Evolutionary conservation across 352 stramenopile genomes (phyloP), one percentile per base, ranked within the genome.

Genomic region (Globisporangium viniferum): DNA sequence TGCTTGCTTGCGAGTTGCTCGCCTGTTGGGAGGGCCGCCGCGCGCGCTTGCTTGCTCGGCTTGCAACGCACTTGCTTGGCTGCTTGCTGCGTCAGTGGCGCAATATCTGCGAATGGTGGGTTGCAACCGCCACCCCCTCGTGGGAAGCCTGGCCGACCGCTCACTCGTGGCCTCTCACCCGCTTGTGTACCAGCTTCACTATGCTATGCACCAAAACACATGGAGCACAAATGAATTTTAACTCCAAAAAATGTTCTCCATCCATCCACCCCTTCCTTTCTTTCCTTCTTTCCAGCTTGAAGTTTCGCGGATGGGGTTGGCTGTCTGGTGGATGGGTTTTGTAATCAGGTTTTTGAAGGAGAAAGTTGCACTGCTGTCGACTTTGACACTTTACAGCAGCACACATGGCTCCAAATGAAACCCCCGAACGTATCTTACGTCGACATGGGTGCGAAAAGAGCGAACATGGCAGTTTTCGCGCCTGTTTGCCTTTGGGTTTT

Each of bases 391-490:
- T 59, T 24, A 0, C 4, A 27, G 18, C 29, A 59, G 14, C 35
- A 59, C 27, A 44, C 54, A 59, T 59, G 54, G 54, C 54, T 59
- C 54, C 24, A 51, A 51, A 49, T 49, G 53, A 59, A 59, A 59
- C 27, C 1, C 10, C 4, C 27, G 2, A 24, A 33, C 15, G 51
- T 10, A 58, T 58, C 51, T 12, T 59, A 59, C n/a, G 54, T 59
- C 54, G 35, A 59, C 54, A 59, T 59, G 53, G 53, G 53, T 59
- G 53, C 53, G 22, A 59, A 59, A 35, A 20, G 4, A 41, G 33
- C 24, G 12, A 18, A 12, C 12, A 22, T 54, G 27, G 27, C 27
- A 39, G 27, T 59, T 58, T 36, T 49, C 15, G n/a, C 41, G 41
- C 41, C 54, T 24, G 8, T 41, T 59, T 18, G 54, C 53, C n/a